Percentiles rank a stretch among this genome's conserved stretches.
Evolutionary conservation across 2,329 filamentous ascomycete genomes (phyloP).

Genomic region (Didymella lethalis): DNA sequence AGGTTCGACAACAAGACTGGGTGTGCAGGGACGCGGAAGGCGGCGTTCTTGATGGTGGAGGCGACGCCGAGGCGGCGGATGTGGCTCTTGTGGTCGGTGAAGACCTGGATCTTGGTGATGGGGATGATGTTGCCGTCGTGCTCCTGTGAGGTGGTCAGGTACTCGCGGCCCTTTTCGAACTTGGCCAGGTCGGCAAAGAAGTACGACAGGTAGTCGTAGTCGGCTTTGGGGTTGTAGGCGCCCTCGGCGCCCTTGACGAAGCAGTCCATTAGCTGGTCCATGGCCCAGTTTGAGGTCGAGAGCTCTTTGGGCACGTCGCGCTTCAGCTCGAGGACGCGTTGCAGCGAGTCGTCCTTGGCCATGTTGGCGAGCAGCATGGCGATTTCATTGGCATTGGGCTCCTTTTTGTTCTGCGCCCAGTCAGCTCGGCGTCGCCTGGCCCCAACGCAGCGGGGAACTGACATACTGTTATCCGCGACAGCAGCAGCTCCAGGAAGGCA

Average conservation of each 20-base stretch:
- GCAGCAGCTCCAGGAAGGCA: conserved; percentile 76
- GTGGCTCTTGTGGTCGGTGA: conserved; percentile 86
- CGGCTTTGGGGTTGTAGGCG: conserved; percentile 80
- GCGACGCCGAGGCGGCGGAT: conserved; percentile 94
- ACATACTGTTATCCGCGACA: conserved; percentile 78
- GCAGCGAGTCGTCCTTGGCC: conserved; percentile 78
- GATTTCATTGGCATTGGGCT: conserved; percentile 82
- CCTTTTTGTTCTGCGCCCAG: conserved; percentile 68
- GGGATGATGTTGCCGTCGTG: conserved; percentile 84
- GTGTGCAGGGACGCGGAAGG: conserved; percentile 82
- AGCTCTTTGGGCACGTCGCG: conserved; percentile 74
- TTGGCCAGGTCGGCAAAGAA: conserved; percentile 91
- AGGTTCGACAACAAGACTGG: conserved; percentile 66
- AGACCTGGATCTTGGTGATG: conserved; percentile 89
- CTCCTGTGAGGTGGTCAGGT: conserved; percentile 75
- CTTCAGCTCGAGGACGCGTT: conserved; percentile 72
- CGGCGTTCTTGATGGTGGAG: conserved; percentile 90
- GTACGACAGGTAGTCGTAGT: conserved; percentile 94
- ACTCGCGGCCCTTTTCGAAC: conserved; percentile 74
- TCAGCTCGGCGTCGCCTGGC: conserved; percentile 14
- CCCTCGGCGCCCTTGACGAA: conserved; percentile 92
- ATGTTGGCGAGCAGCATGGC: conserved; percentile 95
- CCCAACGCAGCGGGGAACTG: conserved; percentile 49
- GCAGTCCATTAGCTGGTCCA: conserved; percentile 93
- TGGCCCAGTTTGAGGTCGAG: conserved; percentile 73